A percentile compares a stretch with the other conserved stretches of the same genome.
Conservation (phyloP, 2,329 filamentous ascomycete genomes). For the Zarea fungicola region DNA sequence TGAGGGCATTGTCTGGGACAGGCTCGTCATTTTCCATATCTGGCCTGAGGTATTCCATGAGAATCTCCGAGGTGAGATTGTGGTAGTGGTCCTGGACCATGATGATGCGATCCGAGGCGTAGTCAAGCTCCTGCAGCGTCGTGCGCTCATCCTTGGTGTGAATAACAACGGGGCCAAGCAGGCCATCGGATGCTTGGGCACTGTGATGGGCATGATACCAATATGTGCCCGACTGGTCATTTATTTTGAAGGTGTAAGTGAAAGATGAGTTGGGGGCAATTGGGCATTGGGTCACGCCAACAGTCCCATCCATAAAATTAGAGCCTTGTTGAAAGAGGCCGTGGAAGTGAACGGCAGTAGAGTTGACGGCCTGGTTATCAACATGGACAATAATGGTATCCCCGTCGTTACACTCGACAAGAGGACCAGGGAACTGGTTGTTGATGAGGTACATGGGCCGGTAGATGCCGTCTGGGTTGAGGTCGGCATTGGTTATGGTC, state of each 20-base stretch:
- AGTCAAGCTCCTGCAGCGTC: slow-evolving; percentile 22
- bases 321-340: slow-evolving; percentile 74
- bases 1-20: slow-evolving; percentile 57
- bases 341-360: slow-evolving; percentile 69
- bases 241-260: slow-evolving; percentile 63
- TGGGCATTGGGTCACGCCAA: slow-evolving; percentile 61
- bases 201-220: slow-evolving; percentile 63
- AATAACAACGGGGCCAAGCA: slow-evolving; percentile 63
- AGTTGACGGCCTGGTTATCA: slow-evolving; percentile 61
- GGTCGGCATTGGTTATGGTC: slow-evolving; percentile 51
- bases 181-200: slow-evolving; percentile 62
- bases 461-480: slow-evolving; percentile 56
- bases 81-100: slow-evolving; percentile 74
- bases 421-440: slow-evolving; percentile 66
- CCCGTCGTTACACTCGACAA: slow-evolving; percentile 68
- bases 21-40: slow-evolving; percentile 58
- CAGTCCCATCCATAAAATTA: slow-evolving; percentile 67
- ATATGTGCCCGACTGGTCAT: slow-evolving; percentile 43
- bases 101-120: slow-evolving; percentile 50
- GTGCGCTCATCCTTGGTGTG: slow-evolving; percentile 45
- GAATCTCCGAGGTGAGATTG: slow-evolving; percentile 43
- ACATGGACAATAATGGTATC: slow-evolving; percentile 67
- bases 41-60: slow-evolving; percentile 49
- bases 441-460: slow-evolving; percentile 66
- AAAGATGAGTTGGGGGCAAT: slow-evolving; percentile 59